These are phyloP conservation scores for Lasiodiplodia sp. DNA, from an alignment of 2,329 filamentous ascomycete species.

Conservation along the genomic window DNA sequence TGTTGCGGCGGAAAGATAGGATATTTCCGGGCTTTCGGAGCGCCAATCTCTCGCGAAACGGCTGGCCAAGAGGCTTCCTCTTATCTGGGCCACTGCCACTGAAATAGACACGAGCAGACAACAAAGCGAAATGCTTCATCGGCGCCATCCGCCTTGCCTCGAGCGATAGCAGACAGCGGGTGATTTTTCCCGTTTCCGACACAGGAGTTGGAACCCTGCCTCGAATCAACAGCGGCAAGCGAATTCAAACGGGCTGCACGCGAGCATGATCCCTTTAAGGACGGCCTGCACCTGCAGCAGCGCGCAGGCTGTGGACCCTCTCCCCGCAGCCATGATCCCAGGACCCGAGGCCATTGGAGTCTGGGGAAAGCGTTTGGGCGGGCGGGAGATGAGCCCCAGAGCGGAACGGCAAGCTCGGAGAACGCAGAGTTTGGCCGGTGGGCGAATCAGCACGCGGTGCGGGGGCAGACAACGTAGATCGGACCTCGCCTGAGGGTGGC, in stretches of 20 bases:
- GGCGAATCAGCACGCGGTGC: constrained; percentile 6
- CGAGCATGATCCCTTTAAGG: constrained; percentile 15
- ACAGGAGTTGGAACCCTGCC: constrained; percentile 14
- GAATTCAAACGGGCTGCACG: not conserved
- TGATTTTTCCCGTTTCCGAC: not conserved
- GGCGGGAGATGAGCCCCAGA: not conserved
- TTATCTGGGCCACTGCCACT: constrained; percentile 4
- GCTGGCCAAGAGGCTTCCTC: not conserved
- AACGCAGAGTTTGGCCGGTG: not conserved
- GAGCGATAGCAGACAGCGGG: constrained; percentile 15
- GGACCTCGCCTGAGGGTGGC: constrained; percentile 9
- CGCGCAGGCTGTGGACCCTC: constrained; percentile 5
- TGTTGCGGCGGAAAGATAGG: constrained; percentile 13
- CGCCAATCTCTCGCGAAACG: constrained; percentile 10
- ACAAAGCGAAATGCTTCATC: not conserved
- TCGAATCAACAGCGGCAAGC: constrained; percentile 2
- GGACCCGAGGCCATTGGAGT: constrained; percentile 1
- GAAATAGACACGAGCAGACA: constrained; percentile 1
- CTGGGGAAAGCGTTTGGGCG: constrained; percentile 10
- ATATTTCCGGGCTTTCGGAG: constrained; percentile 8
- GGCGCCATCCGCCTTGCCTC: constrained; percentile 10
- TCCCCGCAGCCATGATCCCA: constrained; percentile 13
- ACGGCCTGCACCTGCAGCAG: not conserved
- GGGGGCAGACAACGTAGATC: not conserved
- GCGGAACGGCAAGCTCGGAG: not conserved